Evolutionary conservation across 805 yeast genomes (phyloP), one percentile per base, ranked within the genome.

Genomic region (Schwanniomyces sp.): DNA sequence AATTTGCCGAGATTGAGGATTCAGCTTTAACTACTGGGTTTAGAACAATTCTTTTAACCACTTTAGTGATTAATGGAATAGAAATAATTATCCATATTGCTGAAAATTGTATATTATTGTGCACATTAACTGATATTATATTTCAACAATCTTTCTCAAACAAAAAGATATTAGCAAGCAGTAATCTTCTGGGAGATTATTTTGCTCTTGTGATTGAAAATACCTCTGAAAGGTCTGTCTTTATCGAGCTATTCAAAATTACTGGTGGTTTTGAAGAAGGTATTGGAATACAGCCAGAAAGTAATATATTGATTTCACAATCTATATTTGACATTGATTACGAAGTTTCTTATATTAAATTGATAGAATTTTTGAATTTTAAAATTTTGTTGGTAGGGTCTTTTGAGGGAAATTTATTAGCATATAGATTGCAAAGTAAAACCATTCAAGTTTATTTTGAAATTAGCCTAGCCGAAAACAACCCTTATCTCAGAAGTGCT

Each of bases 11-110:
- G 44, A 55, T 68, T 4, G 61, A 56, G 14, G 51, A 49, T 7
- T 51, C 61, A 1, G 44, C 44, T 3, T 40, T 66, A 1, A 42
- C 47, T 2, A n/a, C 46, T 9, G 50, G 56, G 5, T 53, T 43
- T 2, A 45, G 48, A 0, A 63, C 72, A 7, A 26, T 56, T 5
- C 41, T 53, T n/a, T 45, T 56, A 2, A 41, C 51, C 29, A 41
- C 41, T 11, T 45, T 58, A 34, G 18, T 47, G 4, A 14, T 45
- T 26, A 50, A 46, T 1, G 52, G 45, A 2, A 45, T 49, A 6
- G 59, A 54, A 3, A 45, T 46, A 3, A 37, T 62, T 9, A 45
- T 67, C 4, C 75, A 72, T 47, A 52, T 70, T 21, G 60, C 69
- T 1, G 49, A 63, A 1, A 43, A 30, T 14, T 39, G 50, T 2